phyloP scores from a whole-genome alignment of 768 basidiomycete species.

The Termitomyces sp. region DNA sequence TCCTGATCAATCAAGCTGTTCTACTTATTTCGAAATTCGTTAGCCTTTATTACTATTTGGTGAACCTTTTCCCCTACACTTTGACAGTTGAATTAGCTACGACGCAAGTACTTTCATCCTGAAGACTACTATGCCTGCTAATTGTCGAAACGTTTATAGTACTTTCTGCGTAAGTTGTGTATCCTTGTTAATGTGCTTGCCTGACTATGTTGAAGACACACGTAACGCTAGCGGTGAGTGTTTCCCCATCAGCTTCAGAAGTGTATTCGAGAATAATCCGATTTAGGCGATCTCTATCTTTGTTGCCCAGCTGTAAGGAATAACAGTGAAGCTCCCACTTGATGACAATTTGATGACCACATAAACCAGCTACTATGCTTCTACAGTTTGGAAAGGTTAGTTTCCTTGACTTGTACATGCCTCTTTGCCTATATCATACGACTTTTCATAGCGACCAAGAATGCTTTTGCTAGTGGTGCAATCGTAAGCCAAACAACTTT shows the following conservation, averaged over 20 bases:
- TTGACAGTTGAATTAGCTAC: constrained; percentile 11
- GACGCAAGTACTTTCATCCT: constrained; percentile 2
- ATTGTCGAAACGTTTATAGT: neutral
- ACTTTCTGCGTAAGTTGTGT: constrained; percentile 8
- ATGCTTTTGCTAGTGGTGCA: constrained; percentile 2
- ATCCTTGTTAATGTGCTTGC: neutral
- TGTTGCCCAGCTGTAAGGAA: constrained; percentile 9
- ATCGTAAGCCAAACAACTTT: neutral
- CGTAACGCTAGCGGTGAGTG: constrained; percentile 10
- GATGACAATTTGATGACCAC: neutral
- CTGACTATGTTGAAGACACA: constrained; percentile 5
- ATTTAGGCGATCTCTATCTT: constrained; percentile 9
- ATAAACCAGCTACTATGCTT: constrained; percentile 9
- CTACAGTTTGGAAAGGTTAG: constrained; percentile 10
- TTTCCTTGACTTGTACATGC: neutral
- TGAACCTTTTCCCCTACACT: constrained; percentile 14
- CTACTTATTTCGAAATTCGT: neutral
- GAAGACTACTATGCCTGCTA: neutral
- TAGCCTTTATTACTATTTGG: constrained; percentile 15
- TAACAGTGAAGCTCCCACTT: neutral
- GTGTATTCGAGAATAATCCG: neutral
- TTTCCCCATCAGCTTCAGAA: neutral
- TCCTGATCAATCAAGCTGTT: neutral
- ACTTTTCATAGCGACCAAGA: constrained; percentile 6
- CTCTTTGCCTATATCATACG: neutral